Base-by-base conservation (phyloP, 768 basidiomycete genomes). In the Russula griseocarnosa region DNA sequence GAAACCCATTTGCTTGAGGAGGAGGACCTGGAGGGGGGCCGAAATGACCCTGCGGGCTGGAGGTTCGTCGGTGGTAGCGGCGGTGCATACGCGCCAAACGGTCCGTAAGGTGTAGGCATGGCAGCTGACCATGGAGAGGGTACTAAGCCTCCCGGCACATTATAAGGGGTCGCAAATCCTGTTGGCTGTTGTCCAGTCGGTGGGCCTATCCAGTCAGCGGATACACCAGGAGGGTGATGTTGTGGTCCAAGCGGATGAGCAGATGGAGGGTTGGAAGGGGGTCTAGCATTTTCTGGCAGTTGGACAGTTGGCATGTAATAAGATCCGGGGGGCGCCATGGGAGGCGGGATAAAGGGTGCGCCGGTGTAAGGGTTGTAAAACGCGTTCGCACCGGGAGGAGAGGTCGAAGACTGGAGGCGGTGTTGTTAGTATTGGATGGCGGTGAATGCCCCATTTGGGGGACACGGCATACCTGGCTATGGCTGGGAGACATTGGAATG, bases 271-370 rank as follows among this genome's bases (percentile, higher is more conserved):
- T 34, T 50, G 20, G 46, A 44, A 20, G 47, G 67, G 7, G 3
- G 47, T 0, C 5, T 42, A 24, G 5, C 55, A 11, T 56, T 60
- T 20, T 64, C 63, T 1, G 74, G 75, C 0, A 76, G 67, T 7
- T 68, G 68, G 11, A 72, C 64, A 0, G 72, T 73, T 3, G 75
- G 74, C 63, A 73, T 69, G 62, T 69, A 72, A 67, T 75, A 76
- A 40, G 75, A 75, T 6, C 71, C 69, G 14, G 74, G 74, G 14
- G 62, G 46, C 0, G 61, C 60, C 61, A 64, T 61, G 30, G 58
- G 42, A 9, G 59, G 36, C 13, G 55, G 44, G 26, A 65, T 36
- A 67, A 67, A 71, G 10, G 72, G 72, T 18, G 67, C 61, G 10
- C 67, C 67, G 3, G 58, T 34, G 38, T 56, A 67, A 0, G 68